Base-by-base conservation (phyloP, 2,329 filamentous ascomycete species). In the Stachybotrys elegans region DNA sequence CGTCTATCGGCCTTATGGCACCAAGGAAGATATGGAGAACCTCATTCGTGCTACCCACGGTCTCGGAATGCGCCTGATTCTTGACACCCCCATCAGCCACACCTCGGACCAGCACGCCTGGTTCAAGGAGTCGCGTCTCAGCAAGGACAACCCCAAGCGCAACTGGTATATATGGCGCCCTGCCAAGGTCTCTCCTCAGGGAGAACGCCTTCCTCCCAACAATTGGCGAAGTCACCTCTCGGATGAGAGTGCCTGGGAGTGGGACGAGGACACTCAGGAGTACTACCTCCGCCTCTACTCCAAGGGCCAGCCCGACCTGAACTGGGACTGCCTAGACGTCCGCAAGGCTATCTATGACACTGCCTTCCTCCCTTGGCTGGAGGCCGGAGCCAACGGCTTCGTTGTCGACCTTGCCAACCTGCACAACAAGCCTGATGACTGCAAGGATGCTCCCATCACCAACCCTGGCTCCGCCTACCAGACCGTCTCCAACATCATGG, bases 221-320 rank as follows among this genome's bases (percentile, higher is more conserved):
- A 91, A 91, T 63, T 91, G 85, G 83, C 75, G 65, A 51, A 76
- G 63, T 68, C 79, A 72, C 66, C 86, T 81, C 50, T 74, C 74
- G 12, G 74, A 73, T 23, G 76, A 74, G 14, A 76, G 76, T 43
- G 79, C 75, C 0, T 88, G 84, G 86, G 70, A 81, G 47, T 91
- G 79, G 69, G 86, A 90, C 54, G 80, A 86, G 51, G 59, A 65
- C n/a, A 88, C 85, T 0, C 71, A 75, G 39, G 84, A 91, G 62
- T 91, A 88, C 61, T 91, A 88, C 55, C 76, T 91, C 0, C 81
- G 86, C 48, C 72, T 93, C 11, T 94, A 88, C 60, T 81, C 83
- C 6, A 76, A 76, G 5, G 80, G 87, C 51, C 88, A 92, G 59
- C 88, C 88, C 0, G 88, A 93, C 54, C 72, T 93, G n/a, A 93